Percentiles rank a stretch among this genome's conserved stretches.
These are phyloP conservation scores for Macrophomina pseudophaseolina DNA, from an alignment of 2,329 filamentous ascomycete genomes.

Conservation along the genomic window DNA sequence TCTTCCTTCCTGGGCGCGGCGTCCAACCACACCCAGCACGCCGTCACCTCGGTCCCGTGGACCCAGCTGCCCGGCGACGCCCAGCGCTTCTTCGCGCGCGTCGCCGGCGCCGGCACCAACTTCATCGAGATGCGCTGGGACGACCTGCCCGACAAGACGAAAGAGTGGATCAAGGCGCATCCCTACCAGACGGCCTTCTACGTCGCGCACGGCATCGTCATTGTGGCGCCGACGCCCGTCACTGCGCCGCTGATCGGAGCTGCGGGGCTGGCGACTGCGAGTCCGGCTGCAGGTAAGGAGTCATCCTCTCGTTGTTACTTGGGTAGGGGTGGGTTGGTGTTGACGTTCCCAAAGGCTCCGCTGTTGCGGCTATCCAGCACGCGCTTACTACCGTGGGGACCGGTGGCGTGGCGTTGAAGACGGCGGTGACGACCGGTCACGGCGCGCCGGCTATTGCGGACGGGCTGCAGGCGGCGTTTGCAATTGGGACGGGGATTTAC, in stretches of 20 bases:
- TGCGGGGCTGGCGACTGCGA: constrained; percentile 33
- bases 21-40: not conserved
- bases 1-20: constrained; percentile 3
- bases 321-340: too few species aligned
- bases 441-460: constrained; percentile 5
- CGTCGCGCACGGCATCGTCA: constrained; percentile 33
- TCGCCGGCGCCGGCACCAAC: not conserved
- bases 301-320: too few species aligned
- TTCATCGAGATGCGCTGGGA: constrained; percentile 19
- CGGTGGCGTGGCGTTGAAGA: not conserved
- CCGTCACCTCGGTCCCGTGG: not conserved
- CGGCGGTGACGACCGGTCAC: not conserved
- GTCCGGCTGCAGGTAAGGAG: constrained; percentile 35
- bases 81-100: constrained; percentile 18
- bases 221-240: constrained; percentile 34
- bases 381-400: constrained; percentile 1
- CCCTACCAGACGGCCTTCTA: constrained; percentile 36
- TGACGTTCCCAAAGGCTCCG: too few species aligned
- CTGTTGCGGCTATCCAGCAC: not conserved
- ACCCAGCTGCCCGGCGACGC: not conserved
- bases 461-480: constrained; percentile 6
- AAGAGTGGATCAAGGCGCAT: constrained; percentile 30
- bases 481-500: constrained; percentile 5
- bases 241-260: constrained; percentile 34
- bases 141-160: constrained; percentile 2